Evolutionary conservation across 441 rosid genomes (phyloP), one percentile per base, ranked within the genome.

Genomic region (Erodium moschatum): DNA sequence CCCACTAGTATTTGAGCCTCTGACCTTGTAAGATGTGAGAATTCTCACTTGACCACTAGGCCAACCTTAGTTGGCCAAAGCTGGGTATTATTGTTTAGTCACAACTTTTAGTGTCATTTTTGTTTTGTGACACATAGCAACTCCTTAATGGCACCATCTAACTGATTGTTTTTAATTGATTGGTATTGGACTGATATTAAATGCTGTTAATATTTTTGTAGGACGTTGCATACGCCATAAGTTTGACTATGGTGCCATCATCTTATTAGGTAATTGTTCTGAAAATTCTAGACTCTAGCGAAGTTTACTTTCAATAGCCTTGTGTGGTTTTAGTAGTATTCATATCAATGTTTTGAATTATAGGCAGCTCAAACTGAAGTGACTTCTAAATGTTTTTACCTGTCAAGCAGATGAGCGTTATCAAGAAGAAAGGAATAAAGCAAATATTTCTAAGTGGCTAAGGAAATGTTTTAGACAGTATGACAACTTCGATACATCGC

Each of bases 191-290:
- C 24, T 46, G 52, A n/a, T 40, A 60, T 46, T 31, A 1, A 66
- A 63, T 48, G 40, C 46, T 33, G 42, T 27, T 68, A 12, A 60
- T 69, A 0, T 77, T 65, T 77, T 11, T 82, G 75, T 76, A 94
- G 99, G 99, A 48, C 94, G 99, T 56, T 94, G 97, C 74, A 89
- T 94, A 76, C 85, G 99, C 13, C 97, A 91, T 78, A 86, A 82
- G 74, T 76, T 76, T 79, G 99, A 94, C 74, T 91, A 91, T 83
- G 99, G 99, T 70, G 97, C 97, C 72, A 84, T 94, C 82, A 85
- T 94, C 73, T 81, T 91, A 9, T 74, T 94, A 76, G 97, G 99
- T 91, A 88, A 66, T n/a, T n/a, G 42, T 66, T 56, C 35, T 52
- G 52, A n/a, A 27, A 15, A 56, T 16, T 40, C 7, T 31, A 18